Evolutionary conservation across 2,329 filamentous ascomycete genomes (phyloP).

Genomic region (Hypoxylon sp.): DNA sequence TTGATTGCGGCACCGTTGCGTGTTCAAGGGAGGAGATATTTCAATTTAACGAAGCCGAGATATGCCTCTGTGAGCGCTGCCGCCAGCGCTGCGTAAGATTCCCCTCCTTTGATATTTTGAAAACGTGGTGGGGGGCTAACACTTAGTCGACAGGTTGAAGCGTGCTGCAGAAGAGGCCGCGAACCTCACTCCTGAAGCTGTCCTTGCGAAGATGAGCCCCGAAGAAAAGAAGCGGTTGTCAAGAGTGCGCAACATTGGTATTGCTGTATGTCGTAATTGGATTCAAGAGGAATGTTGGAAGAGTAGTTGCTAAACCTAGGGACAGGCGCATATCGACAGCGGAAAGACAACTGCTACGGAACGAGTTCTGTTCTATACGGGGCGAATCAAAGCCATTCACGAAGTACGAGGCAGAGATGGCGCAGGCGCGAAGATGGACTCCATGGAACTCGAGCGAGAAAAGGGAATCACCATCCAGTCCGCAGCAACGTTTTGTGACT

Average conservation of each 20-base stretch:
- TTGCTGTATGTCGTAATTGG: constrained; percentile 76
- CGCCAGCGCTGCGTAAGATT: constrained; percentile 59
- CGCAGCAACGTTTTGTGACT: constrained; percentile 97
- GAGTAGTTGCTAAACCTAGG: constrained; percentile 30
- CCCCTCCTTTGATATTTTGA: neutral
- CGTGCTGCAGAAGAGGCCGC: constrained; percentile 69
- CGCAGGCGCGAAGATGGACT: constrained; percentile 99
- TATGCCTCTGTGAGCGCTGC: constrained; percentile 53
- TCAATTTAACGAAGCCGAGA: constrained; percentile 57
- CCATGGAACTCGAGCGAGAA: constrained; percentile 98
- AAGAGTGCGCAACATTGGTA: constrained; percentile 95
- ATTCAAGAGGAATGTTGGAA: constrained; percentile 4
- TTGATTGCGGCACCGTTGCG: constrained; percentile 55
- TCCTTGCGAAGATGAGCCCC: constrained; percentile 85
- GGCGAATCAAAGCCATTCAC: constrained; percentile 96
- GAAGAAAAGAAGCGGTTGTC: constrained; percentile 84
- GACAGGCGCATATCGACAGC: constrained; percentile 94
- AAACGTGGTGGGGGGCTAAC: constrained; percentile 7
- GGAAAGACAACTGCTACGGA: constrained; percentile 98
- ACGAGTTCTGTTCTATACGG: constrained; percentile 97
- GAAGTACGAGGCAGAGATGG: constrained; percentile 96
- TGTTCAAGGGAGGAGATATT: constrained; percentile 57
- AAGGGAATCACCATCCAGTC: constrained; percentile 99
- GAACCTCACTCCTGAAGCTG: constrained; percentile 68
- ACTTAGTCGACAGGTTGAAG: constrained; percentile 57